Percentiles rank a stretch among this genome's conserved stretches.
Conservation (phyloP, 192 early-diverging fungal genomes). For the Linnemannia exigua region DNA sequence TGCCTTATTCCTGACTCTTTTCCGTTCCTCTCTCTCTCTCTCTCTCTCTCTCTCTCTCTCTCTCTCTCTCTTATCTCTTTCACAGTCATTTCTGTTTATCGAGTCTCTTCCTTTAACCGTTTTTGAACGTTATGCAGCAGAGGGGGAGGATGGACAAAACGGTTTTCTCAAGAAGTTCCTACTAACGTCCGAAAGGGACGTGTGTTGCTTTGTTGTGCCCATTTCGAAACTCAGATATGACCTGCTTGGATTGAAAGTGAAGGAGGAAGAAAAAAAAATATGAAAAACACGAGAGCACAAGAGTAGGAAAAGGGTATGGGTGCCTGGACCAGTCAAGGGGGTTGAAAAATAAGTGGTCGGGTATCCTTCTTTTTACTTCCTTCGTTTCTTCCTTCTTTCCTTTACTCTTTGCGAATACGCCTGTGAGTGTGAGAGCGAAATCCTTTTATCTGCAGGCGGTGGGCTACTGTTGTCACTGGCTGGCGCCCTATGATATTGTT, state of each 20-base stretch:
- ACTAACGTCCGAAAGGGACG: neutral
- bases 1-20: too few relatives aligned
- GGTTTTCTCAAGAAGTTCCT: neutral
- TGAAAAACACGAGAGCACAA: neutral
- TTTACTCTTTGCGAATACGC: neutral
- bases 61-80: too few relatives aligned
- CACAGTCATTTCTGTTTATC: too few relatives aligned
- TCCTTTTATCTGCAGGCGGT: neutral
- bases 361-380: neutral
- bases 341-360: neutral
- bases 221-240: constrained; percentile 7
- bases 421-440: neutral
- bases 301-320: neutral
- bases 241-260: neutral
- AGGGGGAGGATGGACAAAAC: too few relatives aligned
- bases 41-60: too few relatives aligned
- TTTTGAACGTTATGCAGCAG: too few relatives aligned
- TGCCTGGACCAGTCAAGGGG: neutral
- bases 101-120: too few relatives aligned
- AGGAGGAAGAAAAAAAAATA: too few relatives aligned
- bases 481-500: neutral
- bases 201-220: neutral
- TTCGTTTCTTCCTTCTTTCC: neutral
- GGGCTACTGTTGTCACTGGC: neutral
- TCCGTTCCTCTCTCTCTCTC: too few relatives aligned